Percentiles rank a stretch among this genome's conserved stretches.
phyloP scores from a whole-genome alignment of 2,329 filamentous ascomycete species.

The Chaetomium sp. region DNA sequence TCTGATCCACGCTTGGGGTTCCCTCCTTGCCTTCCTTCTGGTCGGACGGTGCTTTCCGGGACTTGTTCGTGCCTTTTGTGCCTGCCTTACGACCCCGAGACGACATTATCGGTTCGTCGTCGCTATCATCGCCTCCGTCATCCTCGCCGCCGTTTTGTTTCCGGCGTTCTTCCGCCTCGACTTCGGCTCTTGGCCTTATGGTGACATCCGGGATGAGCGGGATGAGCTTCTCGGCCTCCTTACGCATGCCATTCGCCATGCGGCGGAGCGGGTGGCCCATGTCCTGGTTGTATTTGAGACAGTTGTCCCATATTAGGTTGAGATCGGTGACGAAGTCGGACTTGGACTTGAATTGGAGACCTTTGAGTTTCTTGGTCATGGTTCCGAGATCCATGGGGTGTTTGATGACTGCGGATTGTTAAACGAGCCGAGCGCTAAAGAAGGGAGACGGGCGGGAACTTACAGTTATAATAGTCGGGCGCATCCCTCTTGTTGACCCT shows the following conservation, averaged over 20 bases:
- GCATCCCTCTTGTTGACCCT: slow-evolving; percentile 96
- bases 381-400: slow-evolving; percentile 96
- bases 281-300: slow-evolving; percentile 91
- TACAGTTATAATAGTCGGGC: slow-evolving; percentile 90
- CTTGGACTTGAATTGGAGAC: slow-evolving; percentile 80
- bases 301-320: slow-evolving; percentile 96
- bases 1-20: slow-evolving; percentile 74
- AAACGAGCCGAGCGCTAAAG: background rate
- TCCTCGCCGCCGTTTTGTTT: slow-evolving; percentile 84
- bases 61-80: slow-evolving; percentile 73
- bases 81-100: slow-evolving; percentile 88
- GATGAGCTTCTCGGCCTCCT: slow-evolving; percentile 94
- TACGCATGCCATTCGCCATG: slow-evolving; percentile 95
- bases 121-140: slow-evolving; percentile 85
- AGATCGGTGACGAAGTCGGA: slow-evolving; percentile 92
- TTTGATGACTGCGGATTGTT: slow-evolving; percentile 70
- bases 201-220: slow-evolving; percentile 91
- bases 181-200: slow-evolving; percentile 87
- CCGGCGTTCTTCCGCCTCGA: slow-evolving; percentile 83
- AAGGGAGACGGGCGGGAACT: slow-evolving; percentile 43
- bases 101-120: slow-evolving; percentile 98
- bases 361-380: slow-evolving; percentile 97
- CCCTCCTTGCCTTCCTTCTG: slow-evolving; percentile 80
- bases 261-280: slow-evolving; percentile 83
- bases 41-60: slow-evolving; percentile 72